Conservation (phyloP, 805 yeast genomes). For the Kazachstania viticola region DNA sequence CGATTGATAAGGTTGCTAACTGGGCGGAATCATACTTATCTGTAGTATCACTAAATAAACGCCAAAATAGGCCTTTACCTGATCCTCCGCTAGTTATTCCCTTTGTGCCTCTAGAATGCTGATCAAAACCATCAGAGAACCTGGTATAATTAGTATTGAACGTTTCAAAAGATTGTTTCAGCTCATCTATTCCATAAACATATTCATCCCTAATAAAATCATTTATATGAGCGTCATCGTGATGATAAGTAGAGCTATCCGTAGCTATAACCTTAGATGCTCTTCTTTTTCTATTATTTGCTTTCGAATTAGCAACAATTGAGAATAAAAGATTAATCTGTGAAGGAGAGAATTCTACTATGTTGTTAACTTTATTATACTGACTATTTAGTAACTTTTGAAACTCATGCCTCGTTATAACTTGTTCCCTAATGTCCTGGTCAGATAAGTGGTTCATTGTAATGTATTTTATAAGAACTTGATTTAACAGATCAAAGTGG, state of each 20-base stretch:
- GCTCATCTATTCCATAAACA: conserved; percentile 10
- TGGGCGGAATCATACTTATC: too few relatives aligned
- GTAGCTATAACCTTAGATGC: not conserved
- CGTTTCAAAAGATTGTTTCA: conserved; percentile 11
- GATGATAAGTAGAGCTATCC: conserved; percentile 6
- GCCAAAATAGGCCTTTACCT: not conserved
- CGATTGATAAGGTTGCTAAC: conserved; percentile 19
- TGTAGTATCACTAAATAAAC: not conserved
- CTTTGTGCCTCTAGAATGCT: conserved; percentile 2
- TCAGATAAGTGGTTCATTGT: conserved; percentile 19
- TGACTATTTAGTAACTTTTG: conserved; percentile 27
- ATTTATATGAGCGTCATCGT: conserved; percentile 20
- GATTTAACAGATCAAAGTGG: conserved; percentile 31
- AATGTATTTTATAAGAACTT: conserved; percentile 27
- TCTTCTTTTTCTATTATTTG: conserved; percentile 9
- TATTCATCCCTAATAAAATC: conserved; percentile 20
- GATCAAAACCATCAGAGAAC: conserved; percentile 14
- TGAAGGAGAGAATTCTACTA: conserved; percentile 31
- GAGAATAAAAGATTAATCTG: conserved; percentile 31
- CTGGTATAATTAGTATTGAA: conserved; percentile 22
- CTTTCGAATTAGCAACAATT: conserved; percentile 27
- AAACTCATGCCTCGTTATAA: conserved; percentile 29
- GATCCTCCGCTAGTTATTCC: not conserved
- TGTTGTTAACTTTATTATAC: conserved; percentile 31
- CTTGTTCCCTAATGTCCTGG: conserved; percentile 18